Evolutionary conservation across 257 asterid species (phyloP).

Genomic region (Nicotiana tabacum): DNA sequence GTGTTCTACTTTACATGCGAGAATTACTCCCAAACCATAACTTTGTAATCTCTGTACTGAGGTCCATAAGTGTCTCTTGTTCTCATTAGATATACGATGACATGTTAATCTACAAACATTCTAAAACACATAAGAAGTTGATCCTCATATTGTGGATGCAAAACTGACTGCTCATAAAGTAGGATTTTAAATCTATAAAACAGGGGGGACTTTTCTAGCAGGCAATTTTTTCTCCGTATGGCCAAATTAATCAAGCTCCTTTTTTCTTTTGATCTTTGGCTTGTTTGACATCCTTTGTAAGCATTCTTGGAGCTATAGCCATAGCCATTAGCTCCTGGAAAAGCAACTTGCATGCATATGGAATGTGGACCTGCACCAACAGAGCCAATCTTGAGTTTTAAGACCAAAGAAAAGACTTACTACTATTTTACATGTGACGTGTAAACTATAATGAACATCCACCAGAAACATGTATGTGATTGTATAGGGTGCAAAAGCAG

Average conservation of each 20-base stretch:
- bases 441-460: background rate
- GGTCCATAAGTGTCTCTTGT: background rate
- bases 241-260: slow-evolving; percentile 28
- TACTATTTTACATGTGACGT: background rate
- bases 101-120: background rate
- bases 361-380: slow-evolving; percentile 73
- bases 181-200: background rate
- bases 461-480: background rate
- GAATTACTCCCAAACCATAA: background rate
- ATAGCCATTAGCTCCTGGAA: slow-evolving; percentile 96
- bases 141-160: slow-evolving; percentile 5
- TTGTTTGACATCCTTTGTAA: slow-evolving; percentile 75
- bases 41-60: background rate
- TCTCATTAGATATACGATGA: background rate
- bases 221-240: background rate
- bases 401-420: background rate
- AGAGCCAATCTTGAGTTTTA: background rate
- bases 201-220: no score
- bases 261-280: slow-evolving; percentile 54
- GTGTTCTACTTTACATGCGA: slow-evolving; percentile 3
- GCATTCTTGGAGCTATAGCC: slow-evolving; percentile 99
- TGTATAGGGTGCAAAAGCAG: background rate
- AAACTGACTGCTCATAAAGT: background rate
- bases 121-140: background rate
- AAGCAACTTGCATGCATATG: slow-evolving; percentile 87